A percentile compares a stretch with the other conserved stretches of the same genome.
Conservation (phyloP, 805 yeast species). For the Starmera amethionina region DNA sequence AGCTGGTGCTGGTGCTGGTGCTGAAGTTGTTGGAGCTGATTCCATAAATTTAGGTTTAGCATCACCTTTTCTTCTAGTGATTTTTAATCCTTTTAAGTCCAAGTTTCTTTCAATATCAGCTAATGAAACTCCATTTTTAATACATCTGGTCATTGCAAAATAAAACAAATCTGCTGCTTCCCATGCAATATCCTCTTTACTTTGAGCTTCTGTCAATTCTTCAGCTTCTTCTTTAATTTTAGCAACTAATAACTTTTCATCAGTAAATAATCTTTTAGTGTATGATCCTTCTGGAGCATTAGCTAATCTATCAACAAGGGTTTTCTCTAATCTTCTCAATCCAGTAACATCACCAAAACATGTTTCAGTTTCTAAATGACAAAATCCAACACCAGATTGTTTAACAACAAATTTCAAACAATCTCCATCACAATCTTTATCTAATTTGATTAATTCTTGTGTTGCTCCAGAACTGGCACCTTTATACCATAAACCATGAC, state of each 20-base stretch:
- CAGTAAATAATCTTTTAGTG: constrained; percentile 79
- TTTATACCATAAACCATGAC: constrained; percentile 90
- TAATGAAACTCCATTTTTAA: constrained; percentile 69
- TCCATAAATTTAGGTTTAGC: constrained; percentile 75
- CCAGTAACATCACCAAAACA: constrained; percentile 77
- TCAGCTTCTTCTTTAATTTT: constrained; percentile 95
- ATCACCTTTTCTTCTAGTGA: constrained; percentile 90
- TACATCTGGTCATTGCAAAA: constrained; percentile 65
- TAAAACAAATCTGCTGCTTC: constrained; percentile 91
- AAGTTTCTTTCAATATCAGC: constrained; percentile 78
- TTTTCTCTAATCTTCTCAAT: constrained; percentile 53
- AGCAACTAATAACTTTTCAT: constrained; percentile 65
- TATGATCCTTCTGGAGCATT: constrained; percentile 91
- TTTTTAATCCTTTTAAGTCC: constrained; percentile 74
- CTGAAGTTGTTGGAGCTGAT: constrained; percentile 9
- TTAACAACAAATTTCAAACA: constrained; percentile 79
- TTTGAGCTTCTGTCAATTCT: constrained; percentile 79
- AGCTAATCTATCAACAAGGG: constrained; percentile 49
- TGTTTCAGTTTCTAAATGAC: constrained; percentile 74
- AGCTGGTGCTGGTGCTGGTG: constrained; percentile 11
- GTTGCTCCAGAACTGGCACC: constrained; percentile 97
- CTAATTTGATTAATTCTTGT: constrained; percentile 59
- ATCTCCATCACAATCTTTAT: constrained; percentile 87
- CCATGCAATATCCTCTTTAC: constrained; percentile 74
- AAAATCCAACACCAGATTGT: constrained; percentile 83